Conservation (phyloP, 345 rosid species). For the Arabidopsis suecica region DNA sequence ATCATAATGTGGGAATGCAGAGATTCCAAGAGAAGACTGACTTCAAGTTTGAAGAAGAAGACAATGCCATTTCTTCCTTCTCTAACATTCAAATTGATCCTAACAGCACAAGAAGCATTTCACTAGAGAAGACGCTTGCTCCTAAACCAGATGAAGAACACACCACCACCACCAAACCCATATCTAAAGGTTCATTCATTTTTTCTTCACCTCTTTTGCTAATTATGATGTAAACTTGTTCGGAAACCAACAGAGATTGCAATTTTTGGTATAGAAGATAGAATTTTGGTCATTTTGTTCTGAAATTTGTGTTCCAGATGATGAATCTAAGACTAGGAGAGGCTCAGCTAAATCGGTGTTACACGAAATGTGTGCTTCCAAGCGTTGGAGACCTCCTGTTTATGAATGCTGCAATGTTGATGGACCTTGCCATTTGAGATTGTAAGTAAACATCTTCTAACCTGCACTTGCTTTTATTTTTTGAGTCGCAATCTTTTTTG, state of each 20-base stretch:
- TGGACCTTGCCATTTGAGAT: constrained; percentile 60
- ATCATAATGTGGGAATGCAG: neutral
- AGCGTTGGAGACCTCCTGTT: constrained; percentile 59
- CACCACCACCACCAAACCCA: neutral
- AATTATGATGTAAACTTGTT: neutral
- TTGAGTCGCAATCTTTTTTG: neutral
- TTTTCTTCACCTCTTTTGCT: neutral
- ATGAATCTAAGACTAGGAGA: constrained; percentile 36
- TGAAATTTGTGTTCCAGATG: constrained; percentile 45
- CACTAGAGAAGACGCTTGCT: neutral
- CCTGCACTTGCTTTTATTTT: neutral
- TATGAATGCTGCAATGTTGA: constrained; percentile 67
- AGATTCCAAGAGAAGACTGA: constrained; percentile 16
- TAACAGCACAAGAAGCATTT: constrained; percentile 37
- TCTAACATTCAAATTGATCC: constrained; percentile 47
- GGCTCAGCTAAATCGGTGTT: constrained; percentile 51
- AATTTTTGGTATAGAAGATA: neutral
- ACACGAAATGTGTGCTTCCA: constrained; percentile 52
- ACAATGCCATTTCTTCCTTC: constrained; percentile 26
- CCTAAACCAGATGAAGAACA: neutral
- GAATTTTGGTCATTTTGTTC: neutral
- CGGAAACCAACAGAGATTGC: neutral
- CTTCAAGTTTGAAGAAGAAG: constrained; percentile 6
- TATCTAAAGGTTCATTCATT: constrained; percentile 20
- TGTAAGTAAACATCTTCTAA: constrained; percentile 48